Conservation (phyloP, 176 grass and related monocot species). For the Lolium rigidum region DNA sequence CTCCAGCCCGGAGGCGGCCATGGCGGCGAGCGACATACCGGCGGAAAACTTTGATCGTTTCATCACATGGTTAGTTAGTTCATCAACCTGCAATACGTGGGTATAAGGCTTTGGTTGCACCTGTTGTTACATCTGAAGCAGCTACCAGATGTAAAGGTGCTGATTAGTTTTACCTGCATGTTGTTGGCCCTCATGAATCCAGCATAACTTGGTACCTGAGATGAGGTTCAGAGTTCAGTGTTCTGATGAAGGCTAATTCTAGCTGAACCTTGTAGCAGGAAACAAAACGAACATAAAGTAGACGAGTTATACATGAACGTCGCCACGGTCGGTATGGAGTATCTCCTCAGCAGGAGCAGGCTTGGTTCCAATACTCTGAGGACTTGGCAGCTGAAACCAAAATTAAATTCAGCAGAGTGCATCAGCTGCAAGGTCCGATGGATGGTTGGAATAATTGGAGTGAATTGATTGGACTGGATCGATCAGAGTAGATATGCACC, state of each 20-base stretch:
- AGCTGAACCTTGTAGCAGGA: not conserved
- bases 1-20: conserved; percentile 35
- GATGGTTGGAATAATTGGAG: not conserved
- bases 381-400: conserved; percentile 44
- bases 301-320: conserved; percentile 41
- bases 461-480: not conserved
- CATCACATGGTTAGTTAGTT: conserved; percentile 1
- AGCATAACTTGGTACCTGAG: conserved; percentile 39
- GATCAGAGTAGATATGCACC: not conserved
- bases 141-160: not conserved
- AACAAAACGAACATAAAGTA: not conserved
- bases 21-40: conserved; percentile 41
- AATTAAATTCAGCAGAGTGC: not conserved
- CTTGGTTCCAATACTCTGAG: conserved; percentile 26
- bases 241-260: not conserved
- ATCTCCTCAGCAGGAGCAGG: conserved; percentile 46
- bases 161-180: conserved; percentile 35
- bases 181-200: conserved; percentile 25
- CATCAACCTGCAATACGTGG: not conserved
- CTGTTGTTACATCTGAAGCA: not conserved
- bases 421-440: conserved; percentile 30
- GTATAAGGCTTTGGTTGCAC: not conserved
- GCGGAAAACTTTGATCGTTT: not conserved
- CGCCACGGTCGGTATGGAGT: conserved; percentile 56
- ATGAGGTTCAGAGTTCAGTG: not conserved